Evolutionary conservation across 164 flowering plant species (phyloP), one percentile per base, ranked within the genome.

Genomic region (Tetracentron sinense): DNA sequence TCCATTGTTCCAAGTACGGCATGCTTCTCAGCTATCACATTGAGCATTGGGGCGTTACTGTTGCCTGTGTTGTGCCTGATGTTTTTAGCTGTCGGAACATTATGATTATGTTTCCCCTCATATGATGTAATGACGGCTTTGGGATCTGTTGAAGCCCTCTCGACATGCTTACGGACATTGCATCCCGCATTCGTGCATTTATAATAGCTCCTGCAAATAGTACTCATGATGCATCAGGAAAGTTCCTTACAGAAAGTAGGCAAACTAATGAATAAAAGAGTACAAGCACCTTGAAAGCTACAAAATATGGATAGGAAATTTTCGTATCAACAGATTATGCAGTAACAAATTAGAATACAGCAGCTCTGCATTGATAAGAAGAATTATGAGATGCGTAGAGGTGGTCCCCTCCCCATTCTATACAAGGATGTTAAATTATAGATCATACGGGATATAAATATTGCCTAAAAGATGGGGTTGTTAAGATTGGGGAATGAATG

Each of bases 131-230:
- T 73, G 46, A 86, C 91, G 14, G 88, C 85, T 74, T 71, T 80
- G 0, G 81, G 82, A 57, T 86, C 88, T 4, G 79, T 56, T 25
- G 88, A 66, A 54, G 88, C 88, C 55, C 91, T 74, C 62, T 86
- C 91, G 0, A 86, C 85, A 54, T 83, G 91, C 80, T 86, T 86
- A 11, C 86, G 82, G 19, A 86, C 91, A 51, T 77, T 79, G 76
- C 88, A 83, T 3, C 81, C 88, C 14, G 69, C 67, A 42, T 67
- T 73, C 20, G 86, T 86, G 78, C 91, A 86, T 70, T 83, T 83
- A 38, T 83, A 86, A 50, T 85, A 85, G 72, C 90, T 85, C 78
- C 90, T 85, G 76, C 47, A 61, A 19, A 55, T 22, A 38, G 10
- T 38, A 56, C 44, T 10, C 8, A 38, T n/a, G n/a, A 38, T 4